Percentiles rank a stretch among this genome's conserved stretches.
phyloP scores from a whole-genome alignment of 176 grass and related monocot genomes.

The Paspalum vaginatum region DNA sequence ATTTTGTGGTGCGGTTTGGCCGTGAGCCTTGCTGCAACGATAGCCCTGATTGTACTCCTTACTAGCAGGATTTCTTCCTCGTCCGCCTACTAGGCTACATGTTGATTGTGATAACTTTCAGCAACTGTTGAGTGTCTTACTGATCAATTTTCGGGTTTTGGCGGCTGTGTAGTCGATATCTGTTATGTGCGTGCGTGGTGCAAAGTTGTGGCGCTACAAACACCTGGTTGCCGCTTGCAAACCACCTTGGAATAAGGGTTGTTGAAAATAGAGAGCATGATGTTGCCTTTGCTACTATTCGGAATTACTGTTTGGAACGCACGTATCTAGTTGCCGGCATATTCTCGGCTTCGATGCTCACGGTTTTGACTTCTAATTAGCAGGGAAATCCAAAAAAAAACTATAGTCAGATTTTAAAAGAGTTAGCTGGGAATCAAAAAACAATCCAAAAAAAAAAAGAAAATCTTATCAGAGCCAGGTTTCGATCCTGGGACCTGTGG shows the following conservation, averaged over 20 bases:
- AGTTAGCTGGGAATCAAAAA: too few relatives aligned
- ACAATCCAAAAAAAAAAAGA: too few relatives aligned
- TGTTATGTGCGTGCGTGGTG: not conserved
- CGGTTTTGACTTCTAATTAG: too few relatives aligned
- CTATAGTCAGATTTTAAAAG: too few relatives aligned
- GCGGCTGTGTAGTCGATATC: not conserved
- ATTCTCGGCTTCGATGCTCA: too few relatives aligned
- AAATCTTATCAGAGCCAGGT: slow-evolving; percentile 78
- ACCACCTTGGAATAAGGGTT: not conserved
- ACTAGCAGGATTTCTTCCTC: slow-evolving; percentile 42
- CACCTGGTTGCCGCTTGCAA: not conserved
- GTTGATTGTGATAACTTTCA: not conserved
- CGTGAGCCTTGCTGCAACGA: slow-evolving; percentile 52
- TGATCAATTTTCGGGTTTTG: not conserved
- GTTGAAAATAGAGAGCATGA: not conserved
- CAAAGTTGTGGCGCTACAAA: not conserved
- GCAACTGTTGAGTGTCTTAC: not conserved
- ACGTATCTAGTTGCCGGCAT: too few relatives aligned
- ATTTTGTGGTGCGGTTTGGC: slow-evolving; percentile 60
- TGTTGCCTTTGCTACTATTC: not conserved
- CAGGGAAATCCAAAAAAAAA: too few relatives aligned
- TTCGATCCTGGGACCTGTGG: slow-evolving; percentile 90
- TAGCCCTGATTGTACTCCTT: slow-evolving; percentile 49
- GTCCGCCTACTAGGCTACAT: not conserved
- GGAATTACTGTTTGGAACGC: too few relatives aligned